Evolutionary conservation across 208 protist species (phyloP), one percentile per base, ranked within the genome.

Genomic region (Acanthamoeba pearcei): DNA sequence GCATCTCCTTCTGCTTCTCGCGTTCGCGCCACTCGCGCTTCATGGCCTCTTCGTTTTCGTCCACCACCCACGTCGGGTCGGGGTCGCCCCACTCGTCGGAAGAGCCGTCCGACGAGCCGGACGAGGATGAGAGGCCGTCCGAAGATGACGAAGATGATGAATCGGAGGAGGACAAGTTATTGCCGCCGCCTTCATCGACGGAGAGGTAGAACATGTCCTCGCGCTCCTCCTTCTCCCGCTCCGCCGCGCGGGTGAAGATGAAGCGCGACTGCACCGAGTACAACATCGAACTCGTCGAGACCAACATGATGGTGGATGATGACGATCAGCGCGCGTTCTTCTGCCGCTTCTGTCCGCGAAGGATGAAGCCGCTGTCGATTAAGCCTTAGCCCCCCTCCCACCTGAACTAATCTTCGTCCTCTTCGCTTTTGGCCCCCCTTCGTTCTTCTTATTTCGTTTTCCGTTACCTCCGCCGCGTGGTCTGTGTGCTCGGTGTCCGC

Each of bases 41-140:
- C 78, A 86, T 86, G 49, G 78, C 78, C 51, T 86, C 78, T 35
- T 86, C 78, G 78, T 86, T 86, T 27, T 86, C 78, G 78, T 86
- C 78, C 42, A 86, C 78, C 78, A 86, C 78, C 78, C 78, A 86
- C 49, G 78, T 86, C 78, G 78, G 78, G 51, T 86, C 72, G 15
- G 72, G 72, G 5, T 80, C 72, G 35, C 72, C 38, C 72, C 72
- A 82, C 35, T 51, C 72, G 38, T 24, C 19, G 29, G 22, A 13
- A 1, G 66, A 82, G 5, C 46, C 76, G 35, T 85, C 76, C 46
- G 76, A 85, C 19, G 24, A 46, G 6, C 27, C 72, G 35, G 29
- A 42, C 38, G 72, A 80, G 22, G 72, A 80, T n/a, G n/a, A n/a
- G 19, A 49, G 35, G 35, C 35, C 72, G 72, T 80, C 72, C 10